Percentiles rank a stretch among this genome's conserved stretches.
These are phyloP conservation scores for Beauveria scarabaeidicola DNA, from an alignment of 2,329 filamentous ascomycete species.

Conservation along the genomic window DNA sequence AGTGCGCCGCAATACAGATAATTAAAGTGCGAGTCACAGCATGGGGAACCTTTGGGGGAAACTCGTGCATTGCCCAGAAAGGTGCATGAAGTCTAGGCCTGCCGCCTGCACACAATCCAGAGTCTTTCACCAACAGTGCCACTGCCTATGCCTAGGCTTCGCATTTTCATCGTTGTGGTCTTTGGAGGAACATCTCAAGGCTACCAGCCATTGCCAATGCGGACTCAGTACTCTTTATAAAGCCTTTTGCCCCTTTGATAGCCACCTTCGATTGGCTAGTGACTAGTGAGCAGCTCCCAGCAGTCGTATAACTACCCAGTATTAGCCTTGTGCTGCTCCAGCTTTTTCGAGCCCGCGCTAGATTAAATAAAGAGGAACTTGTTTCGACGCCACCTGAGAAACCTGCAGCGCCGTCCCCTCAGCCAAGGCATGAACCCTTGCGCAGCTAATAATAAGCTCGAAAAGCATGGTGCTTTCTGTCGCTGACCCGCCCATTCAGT, in stretches of 20 bases:
- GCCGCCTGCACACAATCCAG: neutral
- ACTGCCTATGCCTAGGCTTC: neutral
- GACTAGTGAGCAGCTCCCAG: too few species aligned
- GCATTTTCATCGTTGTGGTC: neutral
- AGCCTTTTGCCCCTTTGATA: too few species aligned
- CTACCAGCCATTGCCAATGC: neutral
- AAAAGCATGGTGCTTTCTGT: slow-evolving; percentile 11
- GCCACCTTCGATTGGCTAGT: too few species aligned
- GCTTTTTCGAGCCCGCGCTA: neutral
- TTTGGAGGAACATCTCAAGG: neutral
- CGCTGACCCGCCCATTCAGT: slow-evolving; percentile 12
- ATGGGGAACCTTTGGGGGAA: neutral
- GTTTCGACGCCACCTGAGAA: neutral
- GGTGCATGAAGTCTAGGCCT: neutral
- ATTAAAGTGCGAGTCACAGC: neutral
- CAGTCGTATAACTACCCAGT: too few species aligned
- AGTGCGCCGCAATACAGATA: neutral
- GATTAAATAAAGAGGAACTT: neutral
- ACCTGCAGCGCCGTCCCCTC: neutral
- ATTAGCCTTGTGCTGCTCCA: neutral
- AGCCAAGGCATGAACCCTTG: slow-evolving; percentile 3
- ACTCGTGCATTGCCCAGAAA: neutral
- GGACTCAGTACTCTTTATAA: too few species aligned
- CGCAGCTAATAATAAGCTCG: slow-evolving; percentile 2
- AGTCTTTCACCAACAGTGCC: neutral